Base-by-base conservation (phyloP, 345 rosid species). In the Gossypium rotundifolium region DNA sequence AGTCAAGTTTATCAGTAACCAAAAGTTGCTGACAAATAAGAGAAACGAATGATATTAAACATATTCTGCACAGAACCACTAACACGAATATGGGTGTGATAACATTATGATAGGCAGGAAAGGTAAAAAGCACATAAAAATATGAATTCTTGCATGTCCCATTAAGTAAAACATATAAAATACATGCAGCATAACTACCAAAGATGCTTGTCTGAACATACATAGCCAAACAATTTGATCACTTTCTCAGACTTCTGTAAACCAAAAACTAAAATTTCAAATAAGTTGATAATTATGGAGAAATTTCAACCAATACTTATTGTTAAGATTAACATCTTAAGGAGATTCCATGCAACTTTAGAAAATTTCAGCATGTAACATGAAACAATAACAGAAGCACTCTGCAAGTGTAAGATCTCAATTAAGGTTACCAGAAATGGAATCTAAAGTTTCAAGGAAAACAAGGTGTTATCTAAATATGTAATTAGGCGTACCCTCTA, bases 401-500 rank as follows among this genome's bases (percentile, higher is more conserved):
- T 22, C 67, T 2, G 25, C 10, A 55, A 55, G 60, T 61, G 42
- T 9, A 65, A 18, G 14, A n/a, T 44, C 52, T 20, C 33, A 42
- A 44, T 44, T 25, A 45, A 9, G 11, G 2, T 18, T 13, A 48
- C 55, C 23, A 7, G 25, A 12, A 14, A 13, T 29, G 51, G 20
- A 16, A 49, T 49, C 18, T 25, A 69, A 49, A 27, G 22, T 49
- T 69, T 27, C 4, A 14, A 25, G 25, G 1, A 7, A 25, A 14
- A 25, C 40, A 68, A 49, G 14, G 20, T 3, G 10, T 23, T 20
- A 25, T 1, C 27, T 44, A 70, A 45, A 33, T 25, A 25, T 11
- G 9, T 12, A 11, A 59, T 49, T 9, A 70, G 44, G 40, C 85
- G 68, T 76, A 89, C 97, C 91, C 74, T 85, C 89, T 84, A 44